phyloP scores from a whole-genome alignment of 73 alveolate genomes.

The Paramecium sexaurelia region DNA sequence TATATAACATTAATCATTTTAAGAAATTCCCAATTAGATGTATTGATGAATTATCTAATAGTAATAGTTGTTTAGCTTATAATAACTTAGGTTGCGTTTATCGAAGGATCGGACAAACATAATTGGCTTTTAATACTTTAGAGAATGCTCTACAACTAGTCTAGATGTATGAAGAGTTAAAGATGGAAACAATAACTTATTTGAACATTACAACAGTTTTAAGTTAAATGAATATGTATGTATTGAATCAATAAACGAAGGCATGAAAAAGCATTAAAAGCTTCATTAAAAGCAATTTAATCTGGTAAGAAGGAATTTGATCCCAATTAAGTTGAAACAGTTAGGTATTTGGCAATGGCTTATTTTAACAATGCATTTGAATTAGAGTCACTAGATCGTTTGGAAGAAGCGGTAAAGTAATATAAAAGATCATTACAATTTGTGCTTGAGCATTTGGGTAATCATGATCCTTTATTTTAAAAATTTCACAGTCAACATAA shows the following conservation, averaged over 20 bases:
- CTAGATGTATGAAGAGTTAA: not conserved
- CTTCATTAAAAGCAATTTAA: not conserved
- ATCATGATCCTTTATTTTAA: not conserved
- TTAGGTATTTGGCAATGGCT: not conserved
- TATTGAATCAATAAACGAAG: too few relatives aligned
- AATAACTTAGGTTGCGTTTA: not conserved
- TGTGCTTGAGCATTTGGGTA: conserved; percentile 2
- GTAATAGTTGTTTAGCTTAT: not conserved
- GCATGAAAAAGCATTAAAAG: conserved; percentile 48
- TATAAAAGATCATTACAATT: not conserved
- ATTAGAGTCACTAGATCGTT: not conserved
- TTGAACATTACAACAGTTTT: not conserved
- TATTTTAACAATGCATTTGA: not conserved
- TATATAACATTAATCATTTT: not conserved
- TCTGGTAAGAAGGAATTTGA: conserved; percentile 10
- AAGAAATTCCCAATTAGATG: not conserved
- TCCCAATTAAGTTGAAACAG: not conserved
- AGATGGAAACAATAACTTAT: not conserved
- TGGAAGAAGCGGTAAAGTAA: conserved; percentile 9
- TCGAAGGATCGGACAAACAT: not conserved
- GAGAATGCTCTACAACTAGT: not conserved
- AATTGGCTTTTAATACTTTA: not conserved
- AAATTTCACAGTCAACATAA: not conserved
- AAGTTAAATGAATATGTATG: conserved; percentile 15
- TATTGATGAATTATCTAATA: not conserved